These are phyloP conservation scores for Asterochloris sp. DNA, from an alignment of 139 green algal genomes.

Conservation along the genomic window DNA sequence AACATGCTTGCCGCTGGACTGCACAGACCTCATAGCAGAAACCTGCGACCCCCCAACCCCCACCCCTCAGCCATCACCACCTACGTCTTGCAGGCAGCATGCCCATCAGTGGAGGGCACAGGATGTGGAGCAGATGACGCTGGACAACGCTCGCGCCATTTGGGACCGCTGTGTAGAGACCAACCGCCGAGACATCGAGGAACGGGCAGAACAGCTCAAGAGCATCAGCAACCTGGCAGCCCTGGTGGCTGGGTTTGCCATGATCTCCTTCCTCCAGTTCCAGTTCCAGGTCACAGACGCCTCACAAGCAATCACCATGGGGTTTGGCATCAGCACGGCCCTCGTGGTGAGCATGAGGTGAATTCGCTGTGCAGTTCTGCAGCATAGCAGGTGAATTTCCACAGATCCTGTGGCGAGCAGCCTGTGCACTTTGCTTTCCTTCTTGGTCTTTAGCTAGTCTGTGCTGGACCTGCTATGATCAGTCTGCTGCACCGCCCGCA, in stretches of 20 bases:
- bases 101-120: slow-evolving; percentile 39
- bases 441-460: no score
- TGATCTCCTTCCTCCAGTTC: slow-evolving; percentile 51
- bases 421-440: no score
- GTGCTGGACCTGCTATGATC: no score
- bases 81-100: slow-evolving; percentile 22
- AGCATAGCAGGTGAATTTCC: no score
- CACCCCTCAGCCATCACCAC: no score
- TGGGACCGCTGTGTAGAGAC: slow-evolving; percentile 55
- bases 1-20: no score
- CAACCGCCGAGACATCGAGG: slow-evolving; percentile 35
- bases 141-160: slow-evolving; percentile 67
- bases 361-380: no score
- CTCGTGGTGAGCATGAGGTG: not conserved
- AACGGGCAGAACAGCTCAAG: slow-evolving; percentile 56
- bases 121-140: slow-evolving; percentile 59
- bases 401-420: no score
- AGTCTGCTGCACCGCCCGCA: no score
- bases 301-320: not conserved
- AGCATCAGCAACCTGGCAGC: slow-evolving; percentile 43
- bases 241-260: slow-evolving; percentile 52
- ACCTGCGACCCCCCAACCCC: no score
- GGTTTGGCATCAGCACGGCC: slow-evolving; percentile 8
- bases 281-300: slow-evolving; percentile 25
- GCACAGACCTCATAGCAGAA: no score